Evolutionary conservation across 441 rosid species (phyloP).

Genomic region (Arabidopsis hybrid): DNA sequence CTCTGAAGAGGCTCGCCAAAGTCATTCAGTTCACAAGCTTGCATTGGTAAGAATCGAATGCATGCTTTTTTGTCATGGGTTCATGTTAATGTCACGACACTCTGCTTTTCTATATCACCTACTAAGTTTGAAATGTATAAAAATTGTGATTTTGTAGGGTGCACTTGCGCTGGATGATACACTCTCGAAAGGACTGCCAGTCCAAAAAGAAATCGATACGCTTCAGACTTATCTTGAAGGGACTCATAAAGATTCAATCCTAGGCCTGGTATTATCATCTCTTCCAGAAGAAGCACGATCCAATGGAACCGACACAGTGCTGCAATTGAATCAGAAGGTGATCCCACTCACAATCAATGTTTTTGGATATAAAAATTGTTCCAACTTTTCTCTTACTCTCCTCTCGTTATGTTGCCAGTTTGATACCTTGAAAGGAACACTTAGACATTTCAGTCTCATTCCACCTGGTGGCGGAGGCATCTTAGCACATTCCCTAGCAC

Average conservation of each 20-base stretch:
- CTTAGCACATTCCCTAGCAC: slow-evolving; percentile 83
- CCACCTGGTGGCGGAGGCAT: slow-evolving; percentile 94
- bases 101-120: slow-evolving; percentile 11
- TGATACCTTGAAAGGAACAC: slow-evolving; percentile 77
- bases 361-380: background rate
- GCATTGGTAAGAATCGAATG: slow-evolving; percentile 68
- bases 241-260: slow-evolving; percentile 69
- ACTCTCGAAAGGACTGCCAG: slow-evolving; percentile 89
- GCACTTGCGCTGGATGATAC: slow-evolving; percentile 92
- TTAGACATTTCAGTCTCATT: slow-evolving; percentile 87
- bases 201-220: slow-evolving; percentile 77
- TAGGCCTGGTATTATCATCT: slow-evolving; percentile 84
- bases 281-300: slow-evolving; percentile 88
- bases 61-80: background rate
- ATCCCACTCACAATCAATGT: slow-evolving; percentile 19
- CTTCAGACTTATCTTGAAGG: slow-evolving; percentile 74
- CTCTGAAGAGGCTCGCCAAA: slow-evolving; percentile 94
- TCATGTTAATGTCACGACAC: slow-evolving; percentile 24
- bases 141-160: slow-evolving; percentile 58
- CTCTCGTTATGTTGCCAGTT: slow-evolving; percentile 57
- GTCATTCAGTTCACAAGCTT: slow-evolving; percentile 95
- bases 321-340: slow-evolving; percentile 88
- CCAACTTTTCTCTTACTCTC: slow-evolving; percentile 7
- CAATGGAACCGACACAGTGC: slow-evolving; percentile 73
- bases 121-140: slow-evolving; percentile 36